Evolutionary conservation across 805 yeast genomes (phyloP).

Genomic region (Kodamaea kaohsiungensis): DNA sequence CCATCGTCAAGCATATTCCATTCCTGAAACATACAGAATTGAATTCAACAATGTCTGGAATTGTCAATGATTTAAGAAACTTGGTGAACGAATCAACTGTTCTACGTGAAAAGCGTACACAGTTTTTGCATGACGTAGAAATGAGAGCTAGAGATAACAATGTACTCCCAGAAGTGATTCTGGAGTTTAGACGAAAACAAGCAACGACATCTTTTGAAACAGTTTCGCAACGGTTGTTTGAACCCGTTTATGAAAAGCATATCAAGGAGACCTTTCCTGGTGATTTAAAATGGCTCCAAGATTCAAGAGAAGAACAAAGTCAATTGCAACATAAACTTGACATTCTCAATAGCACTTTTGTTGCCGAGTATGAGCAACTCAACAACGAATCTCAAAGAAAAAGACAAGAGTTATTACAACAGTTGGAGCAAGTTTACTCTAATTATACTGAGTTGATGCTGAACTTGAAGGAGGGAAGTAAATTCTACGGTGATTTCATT

Average conservation of each 20-base stretch:
- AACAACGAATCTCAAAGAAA: slow-evolving; percentile 25
- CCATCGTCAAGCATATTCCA: slow-evolving; percentile 41
- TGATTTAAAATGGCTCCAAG: slow-evolving; percentile 50
- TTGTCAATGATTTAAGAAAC: slow-evolving; percentile 38
- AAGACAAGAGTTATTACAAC: slow-evolving; percentile 52
- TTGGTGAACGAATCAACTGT: slow-evolving; percentile 28
- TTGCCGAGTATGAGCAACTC: slow-evolving; percentile 5
- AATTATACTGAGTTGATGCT: slow-evolving; percentile 56
- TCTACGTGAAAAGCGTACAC: slow-evolving; percentile 38
- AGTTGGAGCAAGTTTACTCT: slow-evolving; percentile 49
- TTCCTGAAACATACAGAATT: slow-evolving; percentile 33
- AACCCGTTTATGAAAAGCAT: slow-evolving; percentile 41
- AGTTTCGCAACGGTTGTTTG: slow-evolving; percentile 33
- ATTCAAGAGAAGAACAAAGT: slow-evolving; percentile 30
- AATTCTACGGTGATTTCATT: slow-evolving; percentile 67
- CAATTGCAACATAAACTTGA: slow-evolving; percentile 18
- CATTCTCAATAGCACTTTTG: slow-evolving; percentile 15
- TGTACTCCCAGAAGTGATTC: slow-evolving; percentile 54
- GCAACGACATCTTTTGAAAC: slow-evolving; percentile 5
- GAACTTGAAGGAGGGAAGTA: slow-evolving; percentile 66
- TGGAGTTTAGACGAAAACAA: slow-evolving; percentile 39
- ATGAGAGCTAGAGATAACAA: slow-evolving; percentile 47
- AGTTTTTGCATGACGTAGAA: slow-evolving; percentile 43
- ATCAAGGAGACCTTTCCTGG: slow-evolving; percentile 45
- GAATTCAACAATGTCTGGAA: slow-evolving; percentile 30